Evolutionary conservation across 805 yeast genomes (phyloP).

Genomic region (Wickerhamiella spandovensis): DNA sequence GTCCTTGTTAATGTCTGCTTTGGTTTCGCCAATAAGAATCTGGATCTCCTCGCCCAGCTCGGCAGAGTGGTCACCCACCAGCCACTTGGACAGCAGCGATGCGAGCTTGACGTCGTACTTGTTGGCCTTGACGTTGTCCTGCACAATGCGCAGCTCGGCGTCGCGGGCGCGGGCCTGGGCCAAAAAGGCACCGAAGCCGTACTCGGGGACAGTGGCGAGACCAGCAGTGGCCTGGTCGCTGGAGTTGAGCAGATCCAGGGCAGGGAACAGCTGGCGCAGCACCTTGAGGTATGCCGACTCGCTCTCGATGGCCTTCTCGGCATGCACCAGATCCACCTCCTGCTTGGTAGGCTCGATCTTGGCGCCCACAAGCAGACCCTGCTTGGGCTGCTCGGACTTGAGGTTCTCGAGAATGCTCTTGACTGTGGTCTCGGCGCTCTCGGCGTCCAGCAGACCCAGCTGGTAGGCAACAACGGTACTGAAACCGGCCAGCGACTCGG

Average conservation of each 20-base stretch:
- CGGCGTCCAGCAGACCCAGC: conserved; percentile 27
- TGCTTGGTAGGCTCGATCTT: conserved; percentile 11
- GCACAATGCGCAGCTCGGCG: conserved; percentile 33
- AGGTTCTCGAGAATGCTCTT: conserved; percentile 40
- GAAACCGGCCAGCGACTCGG: conserved; percentile 10
- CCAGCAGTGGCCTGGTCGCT: conserved; percentile 31
- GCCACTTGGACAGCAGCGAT: conserved; percentile 57
- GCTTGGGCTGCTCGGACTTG: conserved; percentile 40
- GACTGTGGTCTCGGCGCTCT: conserved; percentile 32
- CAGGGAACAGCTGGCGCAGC: conserved; percentile 50
- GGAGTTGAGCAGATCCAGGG: conserved; percentile 50
- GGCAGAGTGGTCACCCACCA: conserved; percentile 28
- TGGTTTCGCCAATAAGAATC: conserved; percentile 22
- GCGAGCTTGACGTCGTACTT: conserved; percentile 36
- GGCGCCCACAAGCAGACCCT: conserved; percentile 41
- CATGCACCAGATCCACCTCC: background rate
- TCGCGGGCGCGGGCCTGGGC: conserved; percentile 39
- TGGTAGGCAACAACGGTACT: conserved; percentile 43
- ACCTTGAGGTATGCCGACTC: conserved; percentile 72
- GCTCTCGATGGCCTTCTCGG: conserved; percentile 19
- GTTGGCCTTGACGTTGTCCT: conserved; percentile 28
- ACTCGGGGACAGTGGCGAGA: conserved; percentile 55
- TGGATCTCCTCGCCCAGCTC: conserved; percentile 9
- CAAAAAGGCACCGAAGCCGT: conserved; percentile 68
- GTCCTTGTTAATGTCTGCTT: conserved; percentile 27